Evolutionary conservation across 1,284 basidiomycete genomes (phyloP).

Genomic region (Ceratorhiza oryzae-sativae): DNA sequence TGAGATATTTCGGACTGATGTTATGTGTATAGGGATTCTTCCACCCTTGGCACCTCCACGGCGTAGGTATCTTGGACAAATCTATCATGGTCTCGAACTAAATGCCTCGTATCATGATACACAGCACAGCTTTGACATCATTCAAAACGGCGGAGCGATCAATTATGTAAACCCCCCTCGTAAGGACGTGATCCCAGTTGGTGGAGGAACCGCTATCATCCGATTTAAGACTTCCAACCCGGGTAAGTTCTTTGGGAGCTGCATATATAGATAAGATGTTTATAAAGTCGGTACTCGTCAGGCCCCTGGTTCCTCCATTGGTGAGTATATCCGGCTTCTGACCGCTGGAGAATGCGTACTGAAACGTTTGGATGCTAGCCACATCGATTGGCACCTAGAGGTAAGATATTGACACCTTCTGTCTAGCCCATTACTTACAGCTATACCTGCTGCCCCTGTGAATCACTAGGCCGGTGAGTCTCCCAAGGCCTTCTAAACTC

Average conservation of each 20-base stretch:
- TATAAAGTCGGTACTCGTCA: background rate
- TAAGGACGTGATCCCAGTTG: slow-evolving; percentile 51
- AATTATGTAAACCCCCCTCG: slow-evolving; percentile 53
- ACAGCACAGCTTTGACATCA: slow-evolving; percentile 51
- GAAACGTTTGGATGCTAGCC: slow-evolving; percentile 52
- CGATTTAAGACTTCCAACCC: slow-evolving; percentile 59
- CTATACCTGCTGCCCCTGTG: background rate
- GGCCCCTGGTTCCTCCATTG: slow-evolving; percentile 51
- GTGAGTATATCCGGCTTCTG: background rate
- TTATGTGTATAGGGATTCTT: slow-evolving; percentile 12
- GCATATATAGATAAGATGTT: background rate
- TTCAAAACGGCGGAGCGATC: slow-evolving; percentile 51
- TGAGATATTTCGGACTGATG: background rate
- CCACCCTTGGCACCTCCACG: slow-evolving; percentile 37
- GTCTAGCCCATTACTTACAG: background rate
- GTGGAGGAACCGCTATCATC: slow-evolving; percentile 50
- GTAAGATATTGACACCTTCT: slow-evolving; percentile 41
- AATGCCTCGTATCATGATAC: background rate
- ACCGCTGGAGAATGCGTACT: background rate
- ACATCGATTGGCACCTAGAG: slow-evolving; percentile 58
- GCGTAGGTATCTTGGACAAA: slow-evolving; percentile 3
- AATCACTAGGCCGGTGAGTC: background rate
- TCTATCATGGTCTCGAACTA: background rate
- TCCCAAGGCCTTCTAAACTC: background rate
- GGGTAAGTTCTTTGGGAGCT: slow-evolving; percentile 41